Evolutionary conservation across 2,329 filamentous ascomycete genomes (phyloP).

Genomic region (Penicillium oxalicum): DNA sequence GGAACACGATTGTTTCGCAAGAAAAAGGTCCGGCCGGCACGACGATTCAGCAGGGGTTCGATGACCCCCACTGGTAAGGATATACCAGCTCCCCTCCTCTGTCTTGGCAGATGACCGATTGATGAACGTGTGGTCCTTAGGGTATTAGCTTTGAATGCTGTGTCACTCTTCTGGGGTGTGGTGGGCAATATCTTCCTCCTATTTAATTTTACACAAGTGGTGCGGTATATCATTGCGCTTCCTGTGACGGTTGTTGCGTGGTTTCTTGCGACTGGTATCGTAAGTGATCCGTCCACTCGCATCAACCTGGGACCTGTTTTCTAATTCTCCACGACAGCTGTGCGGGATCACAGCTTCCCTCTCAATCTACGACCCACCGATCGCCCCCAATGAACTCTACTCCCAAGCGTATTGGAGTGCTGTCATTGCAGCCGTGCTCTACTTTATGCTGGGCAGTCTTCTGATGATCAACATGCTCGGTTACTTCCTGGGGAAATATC

Average conservation of each 20-base stretch:
- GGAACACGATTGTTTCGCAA: slow-evolving; percentile 47
- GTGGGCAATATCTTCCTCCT: slow-evolving; percentile 75
- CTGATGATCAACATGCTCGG: slow-evolving; percentile 75
- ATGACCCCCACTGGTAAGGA: slow-evolving; percentile 64
- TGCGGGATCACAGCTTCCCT: slow-evolving; percentile 63
- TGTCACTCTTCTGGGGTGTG: slow-evolving; percentile 69
- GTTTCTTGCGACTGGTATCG: slow-evolving; percentile 57
- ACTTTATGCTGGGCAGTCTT: slow-evolving; percentile 70
- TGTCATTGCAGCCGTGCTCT: slow-evolving; percentile 70
- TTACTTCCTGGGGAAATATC: slow-evolving; percentile 68
- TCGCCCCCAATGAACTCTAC: slow-evolving; percentile 49
- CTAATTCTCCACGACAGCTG: slow-evolving; percentile 39
- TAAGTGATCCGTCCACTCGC: slow-evolving; percentile 28
- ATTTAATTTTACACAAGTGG: slow-evolving; percentile 74
- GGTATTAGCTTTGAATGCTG: slow-evolving; percentile 69
- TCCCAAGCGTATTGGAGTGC: slow-evolving; percentile 86
- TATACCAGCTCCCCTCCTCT: too few species aligned
- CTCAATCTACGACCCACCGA: slow-evolving; percentile 52
- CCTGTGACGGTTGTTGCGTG: slow-evolving; percentile 79
- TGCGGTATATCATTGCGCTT: slow-evolving; percentile 75
- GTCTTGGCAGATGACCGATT: neutral
- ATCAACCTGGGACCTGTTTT: neutral
- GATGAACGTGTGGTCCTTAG: slow-evolving; percentile 31
- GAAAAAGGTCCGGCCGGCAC: slow-evolving; percentile 42
- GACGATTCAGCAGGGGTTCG: slow-evolving; percentile 49